Evolutionary conservation across 139 green algal genomes (phyloP).

Genomic region (Chara braunii): DNA sequence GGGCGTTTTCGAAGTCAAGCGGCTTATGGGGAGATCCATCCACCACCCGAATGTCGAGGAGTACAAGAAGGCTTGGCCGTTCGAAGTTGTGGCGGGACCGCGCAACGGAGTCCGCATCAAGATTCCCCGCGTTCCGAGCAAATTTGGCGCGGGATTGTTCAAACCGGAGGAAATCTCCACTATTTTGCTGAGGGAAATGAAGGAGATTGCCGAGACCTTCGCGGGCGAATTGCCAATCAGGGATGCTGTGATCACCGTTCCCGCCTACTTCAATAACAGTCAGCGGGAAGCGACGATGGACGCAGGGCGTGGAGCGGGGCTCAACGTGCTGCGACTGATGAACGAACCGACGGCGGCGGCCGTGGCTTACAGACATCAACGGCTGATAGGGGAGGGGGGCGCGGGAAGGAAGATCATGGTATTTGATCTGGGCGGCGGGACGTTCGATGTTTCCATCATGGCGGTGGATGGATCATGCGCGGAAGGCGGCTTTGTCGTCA

Average conservation of each 20-base stretch:
- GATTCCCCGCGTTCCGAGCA: no score
- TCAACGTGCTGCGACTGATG: slow-evolving; percentile 38
- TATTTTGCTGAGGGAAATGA: slow-evolving; percentile 93
- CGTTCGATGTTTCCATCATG: slow-evolving; percentile 90
- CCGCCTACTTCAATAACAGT: slow-evolving; percentile 95
- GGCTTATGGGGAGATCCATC: no score
- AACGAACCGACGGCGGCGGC: slow-evolving; percentile 38
- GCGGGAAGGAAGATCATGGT: slow-evolving; percentile 96
- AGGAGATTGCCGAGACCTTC: slow-evolving; percentile 74
- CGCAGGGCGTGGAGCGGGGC: slow-evolving; percentile 51
- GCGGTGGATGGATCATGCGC: no score
- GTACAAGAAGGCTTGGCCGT: no score
- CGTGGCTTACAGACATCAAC: slow-evolving; percentile 45
- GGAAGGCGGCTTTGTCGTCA: slow-evolving; percentile 30
- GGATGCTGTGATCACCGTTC: slow-evolving; percentile 75
- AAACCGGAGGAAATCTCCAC: slow-evolving; percentile 92
- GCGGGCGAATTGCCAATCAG: slow-evolving; percentile 68
- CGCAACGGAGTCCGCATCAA: no score
- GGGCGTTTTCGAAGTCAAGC: no score
- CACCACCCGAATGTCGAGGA: no score
- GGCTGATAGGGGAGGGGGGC: slow-evolving; percentile 27
- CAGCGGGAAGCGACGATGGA: slow-evolving; percentile 66
- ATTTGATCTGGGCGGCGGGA: slow-evolving; percentile 97
- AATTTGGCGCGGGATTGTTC: no score
- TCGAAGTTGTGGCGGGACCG: no score